phyloP scores from a whole-genome alignment of 345 rosid species.

The Ceriops zippeliana region DNA sequence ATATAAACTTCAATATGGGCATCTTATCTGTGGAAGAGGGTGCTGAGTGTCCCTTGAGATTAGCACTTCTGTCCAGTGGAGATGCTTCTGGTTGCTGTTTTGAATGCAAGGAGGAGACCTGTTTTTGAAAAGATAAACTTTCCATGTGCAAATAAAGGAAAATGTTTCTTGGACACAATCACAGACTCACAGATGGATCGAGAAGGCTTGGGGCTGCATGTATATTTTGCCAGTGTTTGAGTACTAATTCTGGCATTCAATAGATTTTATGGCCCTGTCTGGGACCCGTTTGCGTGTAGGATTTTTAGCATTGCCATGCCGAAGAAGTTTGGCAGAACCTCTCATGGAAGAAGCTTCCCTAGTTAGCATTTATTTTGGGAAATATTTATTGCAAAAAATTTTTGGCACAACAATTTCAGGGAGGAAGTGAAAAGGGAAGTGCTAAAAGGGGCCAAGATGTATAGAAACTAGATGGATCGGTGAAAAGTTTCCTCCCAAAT shows the following conservation, averaged over 20 bases:
- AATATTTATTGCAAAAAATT: background rate
- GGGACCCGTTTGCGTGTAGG: no score
- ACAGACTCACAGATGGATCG: no score
- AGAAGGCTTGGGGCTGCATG: no score
- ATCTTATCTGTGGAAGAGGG: slow-evolving; percentile 7
- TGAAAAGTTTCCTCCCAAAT: background rate
- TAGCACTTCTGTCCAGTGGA: slow-evolving; percentile 15
- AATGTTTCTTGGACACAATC: no score
- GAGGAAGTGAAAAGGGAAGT: background rate
- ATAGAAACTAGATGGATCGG: background rate
- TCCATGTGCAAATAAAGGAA: background rate
- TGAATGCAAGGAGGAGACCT: background rate
- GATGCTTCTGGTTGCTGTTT: slow-evolving; percentile 24
- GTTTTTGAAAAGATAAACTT: background rate
- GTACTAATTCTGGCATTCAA: no score
- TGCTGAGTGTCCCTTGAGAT: slow-evolving; percentile 10
- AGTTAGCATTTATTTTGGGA: no score
- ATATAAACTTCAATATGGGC: slow-evolving; percentile 18
- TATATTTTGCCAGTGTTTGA: no score
- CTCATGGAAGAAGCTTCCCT: no score
- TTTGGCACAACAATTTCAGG: background rate
- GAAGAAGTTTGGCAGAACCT: no score
- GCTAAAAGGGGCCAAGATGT: background rate
- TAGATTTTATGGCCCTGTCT: no score
- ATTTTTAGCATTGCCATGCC: no score